Evolutionary conservation across 2,329 filamentous ascomycete genomes (phyloP).

Genomic region (Xylaria polymorpha): DNA sequence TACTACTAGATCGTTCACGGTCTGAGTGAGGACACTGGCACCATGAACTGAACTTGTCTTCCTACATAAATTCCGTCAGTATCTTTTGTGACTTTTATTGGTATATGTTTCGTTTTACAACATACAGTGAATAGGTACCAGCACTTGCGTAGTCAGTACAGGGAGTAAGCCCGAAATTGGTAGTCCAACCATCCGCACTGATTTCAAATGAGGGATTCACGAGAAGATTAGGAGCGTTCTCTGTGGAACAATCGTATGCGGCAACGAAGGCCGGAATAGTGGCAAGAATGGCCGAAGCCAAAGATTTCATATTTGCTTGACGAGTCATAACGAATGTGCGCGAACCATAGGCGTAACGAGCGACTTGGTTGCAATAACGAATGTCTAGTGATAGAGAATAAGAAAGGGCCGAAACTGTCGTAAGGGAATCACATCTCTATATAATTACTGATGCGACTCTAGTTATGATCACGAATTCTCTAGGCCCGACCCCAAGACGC

Average conservation of each 20-base stretch:
- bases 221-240: slow-evolving; percentile 15
- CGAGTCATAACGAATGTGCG: slow-evolving; percentile 13
- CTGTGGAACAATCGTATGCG: slow-evolving; percentile 1
- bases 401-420: not conserved
- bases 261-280: not conserved
- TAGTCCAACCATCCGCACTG: slow-evolving; percentile 10
- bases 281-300: slow-evolving; percentile 21
- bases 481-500: not conserved
- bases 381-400: not conserved
- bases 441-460: not conserved
- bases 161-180: not conserved
- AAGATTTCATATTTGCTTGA: slow-evolving; percentile 1
- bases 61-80: not conserved
- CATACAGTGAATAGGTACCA: slow-evolving; percentile 23
- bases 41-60: not conserved
- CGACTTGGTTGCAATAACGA: slow-evolving; percentile 16
- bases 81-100: not conserved
- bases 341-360: slow-evolving; percentile 14
- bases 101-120: not conserved
- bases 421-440: not conserved
- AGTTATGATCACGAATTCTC: not conserved
- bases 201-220: slow-evolving; percentile 24
- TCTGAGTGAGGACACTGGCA: slow-evolving; percentile 4
- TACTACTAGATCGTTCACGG: not conserved
- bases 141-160: slow-evolving; percentile 5